phyloP scores from a whole-genome alignment of 2,329 filamentous ascomycete genomes.

The Raffaelea albimanens region DNA sequence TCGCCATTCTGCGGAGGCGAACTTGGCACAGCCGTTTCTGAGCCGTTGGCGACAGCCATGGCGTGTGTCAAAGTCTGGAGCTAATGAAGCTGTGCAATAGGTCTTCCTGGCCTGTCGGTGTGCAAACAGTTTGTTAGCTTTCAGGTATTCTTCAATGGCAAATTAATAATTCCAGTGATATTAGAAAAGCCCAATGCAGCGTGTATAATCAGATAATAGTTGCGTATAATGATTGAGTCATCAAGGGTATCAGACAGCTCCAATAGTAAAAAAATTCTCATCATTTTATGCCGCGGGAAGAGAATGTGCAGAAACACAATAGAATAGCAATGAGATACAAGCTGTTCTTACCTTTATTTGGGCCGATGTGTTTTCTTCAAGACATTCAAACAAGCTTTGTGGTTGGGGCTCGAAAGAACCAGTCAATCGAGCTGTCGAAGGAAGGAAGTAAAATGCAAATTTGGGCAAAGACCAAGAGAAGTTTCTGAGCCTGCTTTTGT shows the following conservation, averaged over 20 bases:
- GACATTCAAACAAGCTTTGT: no score
- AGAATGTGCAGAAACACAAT: not conserved
- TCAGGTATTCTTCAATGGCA: not conserved
- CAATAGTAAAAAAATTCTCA: conserved; percentile 48
- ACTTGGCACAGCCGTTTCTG: not conserved
- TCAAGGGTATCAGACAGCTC: conserved; percentile 61
- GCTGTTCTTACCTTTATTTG: no score
- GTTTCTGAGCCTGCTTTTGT: no score
- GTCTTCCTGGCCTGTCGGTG: conserved; percentile 1
- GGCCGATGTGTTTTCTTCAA: no score
- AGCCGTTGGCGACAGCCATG: conserved; percentile 5
- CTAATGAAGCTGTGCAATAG: no score
- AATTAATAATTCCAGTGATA: not conserved
- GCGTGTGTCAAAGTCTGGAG: no score
- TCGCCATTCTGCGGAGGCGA: conserved; percentile 26
- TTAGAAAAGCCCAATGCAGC: not conserved
- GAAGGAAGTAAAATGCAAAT: no score
- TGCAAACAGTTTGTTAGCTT: not conserved
- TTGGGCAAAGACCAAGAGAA: no score
- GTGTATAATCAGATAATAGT: conserved; percentile 14
- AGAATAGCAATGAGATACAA: no score
- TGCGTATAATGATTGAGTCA: conserved; percentile 37
- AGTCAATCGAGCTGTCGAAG: no score
- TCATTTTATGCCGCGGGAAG: no score
- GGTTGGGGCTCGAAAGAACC: no score